Base-by-base conservation (phyloP, 768 basidiomycete genomes). In the Termitomyces titanicus region DNA sequence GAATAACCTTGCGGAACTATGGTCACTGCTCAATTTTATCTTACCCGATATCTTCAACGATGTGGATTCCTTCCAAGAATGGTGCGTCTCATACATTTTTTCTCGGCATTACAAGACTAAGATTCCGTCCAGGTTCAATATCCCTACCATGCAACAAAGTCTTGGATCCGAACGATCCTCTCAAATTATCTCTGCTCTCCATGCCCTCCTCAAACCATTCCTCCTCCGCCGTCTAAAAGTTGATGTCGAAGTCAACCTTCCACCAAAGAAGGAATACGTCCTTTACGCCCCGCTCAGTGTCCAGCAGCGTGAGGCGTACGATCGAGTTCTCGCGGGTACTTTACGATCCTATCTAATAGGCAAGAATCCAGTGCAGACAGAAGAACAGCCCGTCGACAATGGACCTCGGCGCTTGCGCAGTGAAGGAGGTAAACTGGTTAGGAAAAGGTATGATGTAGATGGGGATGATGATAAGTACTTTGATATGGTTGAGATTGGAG, bases 1-100 rank as follows among this genome's bases (percentile, higher is more conserved):
- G 92, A 98, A 99, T 71, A 98, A 98, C 64, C 79, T 99, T 3
- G 81, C 88, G 5, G 97, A 99, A 67, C 76, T 99, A 3, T 98
- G 94, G 96, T 87, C 92, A 2, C 74, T 98, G 17, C 83, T 99
- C 31, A 97, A 97, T 67, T 99, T 98, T 63, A 91, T 98, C 56
- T 79, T 98, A 5, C 97, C 97, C 0, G 88, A 94, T 61, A 86
- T 98, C 51, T 98, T 98, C 67, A 83, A 86, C 56, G 92, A 98
- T 62, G 75, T 96, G 20, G 86, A 92, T 52, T 79, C 87, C 3
- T 97, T 97, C 75, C 92, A 96, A 70, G 84, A 93, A 65, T 94
- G 92, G 94, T 89, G 47, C 13, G 76, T 56, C 18, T 33, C 22
- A 25, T 15, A 3, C 53, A 3, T 20, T 42, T 13, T 51, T 43